Evolutionary conservation across 148 eudicot species (phyloP), one percentile per base, ranked within the genome.

Genomic region (Nepenthes mirabilis): DNA sequence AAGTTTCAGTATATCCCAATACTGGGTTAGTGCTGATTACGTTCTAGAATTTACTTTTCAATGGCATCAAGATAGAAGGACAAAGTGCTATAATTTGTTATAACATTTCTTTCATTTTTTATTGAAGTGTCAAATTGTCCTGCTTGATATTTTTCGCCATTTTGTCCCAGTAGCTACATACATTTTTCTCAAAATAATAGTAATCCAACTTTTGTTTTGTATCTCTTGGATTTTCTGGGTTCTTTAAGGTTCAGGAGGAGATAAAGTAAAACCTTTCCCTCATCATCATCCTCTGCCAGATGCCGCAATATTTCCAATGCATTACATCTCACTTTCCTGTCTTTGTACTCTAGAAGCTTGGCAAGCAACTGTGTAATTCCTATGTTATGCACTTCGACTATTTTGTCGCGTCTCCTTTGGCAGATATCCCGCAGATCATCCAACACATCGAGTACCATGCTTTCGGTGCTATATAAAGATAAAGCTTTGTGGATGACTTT

Each of bases 281-380:
- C 84, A 49, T 78, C 75, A 34, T 80, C 86, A 69, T 72, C 74
- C 67, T 74, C 76, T 50, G 77, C 81, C 58, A 86, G 65, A 49
- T 63, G 61, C 32, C 70, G 77, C 65, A 82, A 52, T 36, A 80
- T 72, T 48, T 82, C 84, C 52, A 90, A 65, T 53, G 90, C 70
- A 57, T 62, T 64, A 68, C 73, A 57, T 63, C 83, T 83, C 63
- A 90, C 77, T 11, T 55, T 64, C 66, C 84, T 74, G 60, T 79
- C 86, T 70, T 63, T 75, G 52, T 71, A 68, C 57, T 78, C 84
- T 61, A 90, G 70, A 55, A 83, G 76, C 63, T 75, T 80, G 12
- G 48, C 88, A 45, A 90, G 75, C 82, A 82, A 56, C 35, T 90
- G 81, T 47, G 83, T 53, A n/a, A 89, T 70, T 48, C 90, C 97